Percentiles rank a stretch among this genome's conserved stretches.
phyloP scores from a whole-genome alignment of 2,329 filamentous ascomycete genomes.

The Lachnellula willkommii region DNA sequence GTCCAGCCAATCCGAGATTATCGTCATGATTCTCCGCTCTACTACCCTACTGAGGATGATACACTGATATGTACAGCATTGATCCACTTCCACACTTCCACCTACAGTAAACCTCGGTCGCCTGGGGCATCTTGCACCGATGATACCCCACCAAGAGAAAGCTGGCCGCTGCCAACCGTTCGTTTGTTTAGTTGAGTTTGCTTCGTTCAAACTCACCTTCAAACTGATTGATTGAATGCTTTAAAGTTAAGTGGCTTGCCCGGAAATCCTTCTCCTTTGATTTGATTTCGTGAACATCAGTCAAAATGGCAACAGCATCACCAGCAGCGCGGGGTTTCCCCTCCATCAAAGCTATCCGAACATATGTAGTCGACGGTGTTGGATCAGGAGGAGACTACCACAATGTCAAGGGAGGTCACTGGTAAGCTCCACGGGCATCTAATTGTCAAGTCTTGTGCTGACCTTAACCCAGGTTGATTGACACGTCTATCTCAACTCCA shows the following conservation, averaged over 20 bases:
- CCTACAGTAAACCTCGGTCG: too few species aligned
- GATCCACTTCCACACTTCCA: too few species aligned
- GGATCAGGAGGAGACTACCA: slow-evolving; percentile 75
- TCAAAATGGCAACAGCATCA: slow-evolving; percentile 15
- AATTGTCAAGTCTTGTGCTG: slow-evolving; percentile 26
- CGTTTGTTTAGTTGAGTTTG: not conserved
- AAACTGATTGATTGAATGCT: too few species aligned
- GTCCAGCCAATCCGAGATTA: too few species aligned
- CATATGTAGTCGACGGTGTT: slow-evolving; percentile 64
- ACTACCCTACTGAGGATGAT: too few species aligned
- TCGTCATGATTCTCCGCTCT: too few species aligned
- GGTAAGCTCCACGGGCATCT: slow-evolving; percentile 39
- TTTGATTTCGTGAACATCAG: not conserved
- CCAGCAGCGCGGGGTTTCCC: slow-evolving; percentile 48
- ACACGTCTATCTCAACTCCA: slow-evolving; percentile 86
- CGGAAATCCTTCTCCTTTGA: not conserved
- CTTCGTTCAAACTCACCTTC: not conserved
- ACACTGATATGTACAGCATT: too few species aligned
- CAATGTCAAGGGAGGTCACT: slow-evolving; percentile 74
- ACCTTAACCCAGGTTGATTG: slow-evolving; percentile 70
- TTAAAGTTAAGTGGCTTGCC: too few species aligned
- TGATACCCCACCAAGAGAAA: too few species aligned
- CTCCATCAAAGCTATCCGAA: slow-evolving; percentile 69
- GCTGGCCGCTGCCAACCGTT: not conserved
- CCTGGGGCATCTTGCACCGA: too few species aligned